Base-by-base conservation (phyloP, 1,284 basidiomycete species). In the Sanghuangporus baumii region DNA sequence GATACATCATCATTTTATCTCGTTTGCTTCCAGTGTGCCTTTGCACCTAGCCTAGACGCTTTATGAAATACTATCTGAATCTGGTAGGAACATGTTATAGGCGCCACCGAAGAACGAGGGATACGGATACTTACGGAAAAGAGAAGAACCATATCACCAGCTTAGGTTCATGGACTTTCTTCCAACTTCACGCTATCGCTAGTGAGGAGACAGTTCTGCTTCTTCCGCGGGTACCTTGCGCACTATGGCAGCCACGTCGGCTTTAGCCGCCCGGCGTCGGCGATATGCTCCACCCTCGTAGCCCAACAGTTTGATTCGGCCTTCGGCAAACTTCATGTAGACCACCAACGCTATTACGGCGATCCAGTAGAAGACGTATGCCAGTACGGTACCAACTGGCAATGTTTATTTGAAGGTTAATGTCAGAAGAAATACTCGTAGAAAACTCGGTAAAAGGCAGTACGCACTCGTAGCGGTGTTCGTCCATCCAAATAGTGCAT, bases 341-440 rank as follows among this genome's bases (percentile, higher is more conserved):
- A 89, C 70, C 57, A 95, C 79, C 3, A 77, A 76, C 38, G 71
- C 77, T 48, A 90, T 84, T 66, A 88, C 86, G 11, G 83, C 80
- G 60, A 94, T 67, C 92, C 91, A 94, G 77, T 92, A 93, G 71
- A 89, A 86, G 48, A 90, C 82, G 71, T 93, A 94, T 1, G 83
- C 75, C 7, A 93, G 74, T 40, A 93, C 81, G 1, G 85, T 81
- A 12, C 90, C 91, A 65, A 89, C 83, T 78, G 12, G 37, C 34
- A 26, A 48, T 4, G 8, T 31, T 31, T 31, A 31, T 31, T 31
- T 31, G 26, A 31, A 31, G 26, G 26, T 5, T 4, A 3, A 31
- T 31, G 48, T 11, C 43, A 40, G 64, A 43, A 60, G 18, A 12
- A 36, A 59, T 23, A 63, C 38, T 20, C 6, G 16, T 47, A 54